Evolutionary conservation across 129 eudicot genomes (phyloP).

Genomic region (Apium graveolens): DNA sequence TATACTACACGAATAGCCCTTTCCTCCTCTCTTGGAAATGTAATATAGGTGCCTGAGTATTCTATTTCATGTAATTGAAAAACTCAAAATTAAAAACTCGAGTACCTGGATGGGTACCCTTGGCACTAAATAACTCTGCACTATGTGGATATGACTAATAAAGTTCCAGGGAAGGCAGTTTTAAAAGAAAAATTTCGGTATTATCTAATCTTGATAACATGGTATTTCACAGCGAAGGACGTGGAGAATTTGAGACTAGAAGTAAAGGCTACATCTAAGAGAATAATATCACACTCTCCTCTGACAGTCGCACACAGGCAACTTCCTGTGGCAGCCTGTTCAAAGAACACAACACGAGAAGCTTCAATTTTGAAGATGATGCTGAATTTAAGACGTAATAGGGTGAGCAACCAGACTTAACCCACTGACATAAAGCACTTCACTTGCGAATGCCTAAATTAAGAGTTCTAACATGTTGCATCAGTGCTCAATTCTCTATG

Average conservation of each 20-base stretch:
- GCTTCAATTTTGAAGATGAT: not conserved
- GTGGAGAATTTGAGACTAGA: not conserved
- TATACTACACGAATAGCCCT: not conserved
- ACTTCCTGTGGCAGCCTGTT: slow-evolving; percentile 2
- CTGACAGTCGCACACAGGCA: slow-evolving; percentile 1
- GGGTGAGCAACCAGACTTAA: not conserved
- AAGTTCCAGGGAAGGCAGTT: not conserved
- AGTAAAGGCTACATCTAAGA: not conserved
- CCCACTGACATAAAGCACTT: not conserved
- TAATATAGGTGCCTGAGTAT: not conserved
- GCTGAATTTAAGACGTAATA: not conserved
- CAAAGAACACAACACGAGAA: not conserved
- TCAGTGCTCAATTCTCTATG: not conserved
- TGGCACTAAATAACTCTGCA: not conserved
- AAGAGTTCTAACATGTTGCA: not conserved
- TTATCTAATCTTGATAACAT: not conserved
- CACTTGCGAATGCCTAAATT: not conserved
- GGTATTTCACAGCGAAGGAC: not conserved
- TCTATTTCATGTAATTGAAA: not conserved
- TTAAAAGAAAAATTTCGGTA: not conserved
- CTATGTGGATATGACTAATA: not conserved
- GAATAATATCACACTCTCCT: not conserved
- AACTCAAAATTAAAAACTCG: not conserved
- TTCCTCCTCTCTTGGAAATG: not conserved
- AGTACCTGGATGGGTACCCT: not conserved